Base-by-base conservation (phyloP, 441 rosid species). In the Corymbia citriodora region DNA sequence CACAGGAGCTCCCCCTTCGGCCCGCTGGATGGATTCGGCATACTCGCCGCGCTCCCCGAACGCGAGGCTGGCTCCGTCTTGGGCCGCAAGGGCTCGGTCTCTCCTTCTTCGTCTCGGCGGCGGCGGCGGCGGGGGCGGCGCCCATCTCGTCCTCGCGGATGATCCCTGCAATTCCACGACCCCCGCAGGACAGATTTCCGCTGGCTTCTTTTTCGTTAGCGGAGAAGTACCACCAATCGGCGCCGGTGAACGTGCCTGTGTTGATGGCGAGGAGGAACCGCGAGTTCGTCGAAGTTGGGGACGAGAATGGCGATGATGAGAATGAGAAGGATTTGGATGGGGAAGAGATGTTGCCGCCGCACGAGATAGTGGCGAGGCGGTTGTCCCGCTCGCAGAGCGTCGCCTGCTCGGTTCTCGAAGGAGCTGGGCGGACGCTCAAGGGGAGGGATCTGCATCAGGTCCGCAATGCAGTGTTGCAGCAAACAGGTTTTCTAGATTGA, bases 201-300 rank as follows among this genome's bases (percentile, higher is more conserved):
- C 96, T 93, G 89, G 97, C 95, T 55, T 92, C 97, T 88, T 72
- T 93, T 27, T 92, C 91, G 23, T 89, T 88, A 40, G 91, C 91
- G 19, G 94, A 92, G 89, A 93, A 92, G 89, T 93, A 90, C 88
- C 94, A 94, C 87, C 97, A 96, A 53, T 96, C 97, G 23, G 98
- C 97, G 70, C 99, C 98, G 3, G 94, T 97, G 89, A 96, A 96
- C 90, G 97, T 97, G 90, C 98, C 99, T 4, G 89, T 93, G 65
- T 87, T 94, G 48, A 88, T 94, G 54, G 85, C 92, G 97, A 93
- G 94, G 72, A 94, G 92, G 61, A 52, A 45, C 52, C 92, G 90
- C 49, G 93, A 94, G 12, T 94, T 95, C 53, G 95, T 93, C 48
- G 93, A 94, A 55, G 93, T 92, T 13, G 96, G 92, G 45, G 94